A percentile compares a stretch with the other conserved stretches of the same genome.
Conservation (phyloP, 1,284 basidiomycete genomes). For the Ceratobasidium sp. region DNA sequence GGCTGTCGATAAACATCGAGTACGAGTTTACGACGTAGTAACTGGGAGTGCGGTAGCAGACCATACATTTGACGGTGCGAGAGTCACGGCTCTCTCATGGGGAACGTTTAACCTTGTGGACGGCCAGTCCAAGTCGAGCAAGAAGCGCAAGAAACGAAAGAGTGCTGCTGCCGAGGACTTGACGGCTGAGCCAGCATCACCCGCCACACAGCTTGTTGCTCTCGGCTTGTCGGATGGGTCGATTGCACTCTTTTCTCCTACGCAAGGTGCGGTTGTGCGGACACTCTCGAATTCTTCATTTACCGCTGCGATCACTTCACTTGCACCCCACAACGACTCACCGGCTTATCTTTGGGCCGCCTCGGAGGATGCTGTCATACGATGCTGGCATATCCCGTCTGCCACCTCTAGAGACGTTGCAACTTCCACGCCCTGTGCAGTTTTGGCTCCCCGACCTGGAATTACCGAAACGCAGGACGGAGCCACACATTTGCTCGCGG, state of each 20-base stretch:
- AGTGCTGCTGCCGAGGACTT: conserved; percentile 17
- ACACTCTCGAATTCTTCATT: conserved; percentile 69
- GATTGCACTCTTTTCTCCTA: conserved; percentile 49
- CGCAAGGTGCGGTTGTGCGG: conserved; percentile 60
- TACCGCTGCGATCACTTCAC: conserved; percentile 63
- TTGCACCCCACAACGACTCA: conserved; percentile 52
- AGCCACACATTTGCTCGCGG: conserved; percentile 65
- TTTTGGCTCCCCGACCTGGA: conserved; percentile 59
- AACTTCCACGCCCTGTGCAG: conserved; percentile 69
- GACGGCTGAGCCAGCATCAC: conserved; percentile 12
- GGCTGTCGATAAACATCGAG: conserved; percentile 78
- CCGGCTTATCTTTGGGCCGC: conserved; percentile 66
- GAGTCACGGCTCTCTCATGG: conserved; percentile 71
- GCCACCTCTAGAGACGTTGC: conserved; percentile 56
- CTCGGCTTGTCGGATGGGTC: conserved; percentile 48
- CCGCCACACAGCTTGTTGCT: conserved; percentile 41
- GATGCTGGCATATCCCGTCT: conserved; percentile 69
- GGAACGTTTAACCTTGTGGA: conserved; percentile 58
- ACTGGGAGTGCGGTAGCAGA: conserved; percentile 70
- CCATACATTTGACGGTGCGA: conserved; percentile 68
- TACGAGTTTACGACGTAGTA: conserved; percentile 74
- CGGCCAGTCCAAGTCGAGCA: conserved; percentile 51
- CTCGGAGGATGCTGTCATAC: conserved; percentile 68
- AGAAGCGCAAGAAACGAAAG: conserved; percentile 46
- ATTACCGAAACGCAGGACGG: conserved; percentile 54